These are phyloP conservation scores for Aspergillus texensis DNA, from an alignment of 2,329 filamentous ascomycete species.

Conservation along the genomic window DNA sequence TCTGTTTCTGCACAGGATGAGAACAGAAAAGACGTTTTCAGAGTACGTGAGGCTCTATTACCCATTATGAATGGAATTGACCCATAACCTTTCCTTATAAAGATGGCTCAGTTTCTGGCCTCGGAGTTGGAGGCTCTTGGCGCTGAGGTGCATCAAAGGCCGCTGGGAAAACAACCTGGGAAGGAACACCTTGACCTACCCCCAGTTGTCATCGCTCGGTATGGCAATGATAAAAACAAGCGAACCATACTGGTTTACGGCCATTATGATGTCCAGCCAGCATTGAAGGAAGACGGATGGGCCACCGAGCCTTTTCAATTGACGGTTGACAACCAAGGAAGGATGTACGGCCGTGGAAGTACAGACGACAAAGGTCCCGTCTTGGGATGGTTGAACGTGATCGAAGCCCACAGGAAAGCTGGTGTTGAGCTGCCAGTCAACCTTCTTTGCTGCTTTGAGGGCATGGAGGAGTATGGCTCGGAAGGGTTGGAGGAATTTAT, in stretches of 20 bases:
- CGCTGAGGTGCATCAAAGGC: constrained; percentile 82
- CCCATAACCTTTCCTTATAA: constrained; percentile 6
- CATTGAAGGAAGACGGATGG: constrained; percentile 92
- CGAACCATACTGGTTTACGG: constrained; percentile 95
- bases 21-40: constrained; percentile 86
- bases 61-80: background rate
- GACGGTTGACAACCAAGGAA: constrained; percentile 81
- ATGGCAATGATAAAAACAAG: constrained; percentile 90
- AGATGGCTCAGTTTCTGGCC: constrained; percentile 91
- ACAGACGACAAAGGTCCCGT: constrained; percentile 99
- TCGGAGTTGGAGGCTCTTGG: constrained; percentile 80
- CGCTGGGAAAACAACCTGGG: constrained; percentile 87
- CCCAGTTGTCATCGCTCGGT: constrained; percentile 87
- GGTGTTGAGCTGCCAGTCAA: constrained; percentile 95
- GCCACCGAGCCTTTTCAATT: constrained; percentile 91
- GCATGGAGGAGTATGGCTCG: constrained; percentile 98
- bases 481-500: constrained; percentile 97
- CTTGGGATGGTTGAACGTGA: constrained; percentile 95
- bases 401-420: constrained; percentile 95
- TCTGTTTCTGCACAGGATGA: constrained; percentile 92
- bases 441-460: constrained; percentile 98
- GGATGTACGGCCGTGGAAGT: constrained; percentile 94
- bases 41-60: constrained; percentile 48
- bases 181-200: constrained; percentile 89
- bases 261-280: constrained; percentile 98